Percentiles rank a stretch among this genome's conserved stretches.
These are phyloP conservation scores for Primulina eburnea DNA, from an alignment of 257 asterid species.

Conservation along the genomic window DNA sequence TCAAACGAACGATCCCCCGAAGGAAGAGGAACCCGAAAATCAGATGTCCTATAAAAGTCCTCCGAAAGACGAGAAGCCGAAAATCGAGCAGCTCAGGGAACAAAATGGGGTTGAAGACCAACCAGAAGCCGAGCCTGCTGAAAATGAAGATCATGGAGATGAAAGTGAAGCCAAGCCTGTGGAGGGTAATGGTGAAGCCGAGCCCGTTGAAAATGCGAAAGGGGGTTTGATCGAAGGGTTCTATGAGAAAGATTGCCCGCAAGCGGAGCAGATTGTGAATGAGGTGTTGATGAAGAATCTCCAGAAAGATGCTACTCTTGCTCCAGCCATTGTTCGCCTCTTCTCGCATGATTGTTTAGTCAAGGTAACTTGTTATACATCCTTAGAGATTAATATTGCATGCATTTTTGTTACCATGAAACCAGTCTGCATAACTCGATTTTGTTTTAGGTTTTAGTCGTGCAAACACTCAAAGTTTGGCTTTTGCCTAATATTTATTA, in stretches of 20 bases:
- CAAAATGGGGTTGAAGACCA: too few relatives aligned
- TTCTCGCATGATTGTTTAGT: constrained; percentile 66
- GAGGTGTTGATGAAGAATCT: constrained; percentile 31
- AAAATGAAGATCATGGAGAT: not conserved
- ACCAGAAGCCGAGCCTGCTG: not conserved
- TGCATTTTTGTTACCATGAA: too few relatives aligned
- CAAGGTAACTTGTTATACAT: too few relatives aligned
- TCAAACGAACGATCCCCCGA: too few relatives aligned
- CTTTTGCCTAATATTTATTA: too few relatives aligned
- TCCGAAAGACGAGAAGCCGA: not conserved
- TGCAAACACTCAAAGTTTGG: too few relatives aligned
- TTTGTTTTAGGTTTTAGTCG: too few relatives aligned
- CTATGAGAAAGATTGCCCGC: constrained; percentile 50
- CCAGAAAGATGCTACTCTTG: constrained; percentile 37
- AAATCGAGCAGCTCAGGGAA: not conserved
- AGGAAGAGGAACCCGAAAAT: not conserved
- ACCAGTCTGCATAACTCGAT: too few relatives aligned
- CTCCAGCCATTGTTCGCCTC: constrained; percentile 52
- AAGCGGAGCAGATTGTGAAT: constrained; percentile 47
- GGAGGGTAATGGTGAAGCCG: not conserved
- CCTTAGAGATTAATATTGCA: too few relatives aligned
- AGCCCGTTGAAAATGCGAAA: not conserved
- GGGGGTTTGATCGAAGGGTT: constrained; percentile 34
- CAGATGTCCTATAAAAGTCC: not conserved
- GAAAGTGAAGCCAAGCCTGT: not conserved